Evolutionary conservation across 805 yeast genomes (phyloP), one percentile per base, ranked within the genome.

Genomic region (Yamadazyma paraphyllophila): DNA sequence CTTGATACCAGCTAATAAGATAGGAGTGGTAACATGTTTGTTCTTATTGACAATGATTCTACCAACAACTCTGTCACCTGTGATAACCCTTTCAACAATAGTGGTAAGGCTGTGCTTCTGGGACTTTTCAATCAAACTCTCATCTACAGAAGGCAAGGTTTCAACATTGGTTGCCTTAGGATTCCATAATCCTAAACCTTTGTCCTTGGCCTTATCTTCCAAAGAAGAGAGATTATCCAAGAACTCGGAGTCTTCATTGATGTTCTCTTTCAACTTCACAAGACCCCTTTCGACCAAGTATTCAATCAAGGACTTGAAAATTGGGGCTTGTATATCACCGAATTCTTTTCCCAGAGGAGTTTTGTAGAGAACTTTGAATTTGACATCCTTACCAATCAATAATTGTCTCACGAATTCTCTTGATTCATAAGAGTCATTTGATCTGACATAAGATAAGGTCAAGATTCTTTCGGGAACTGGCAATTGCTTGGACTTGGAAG

Each of bases 21-120:
- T 76, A 9, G 84, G 82, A 25, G 81, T 69, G 25, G 78, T 74
- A 35, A 74, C 77, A 48, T 86, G 94, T 34, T 64, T 63, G n/a
- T 65, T 63, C 39, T 71, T 65, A 47, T 68, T 70, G 26, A 79
- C 65, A 44, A 81, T 52, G 10, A 81, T 61, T 34, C 95, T 77
- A 10, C 80, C 77, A 32, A 83, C 67, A n/a, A 88, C 63, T 39
- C 96, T 70, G 65, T 88, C 96, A 40, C 96, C 96, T 50, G 83
- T 70, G 48, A 87, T 73, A 27, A 84, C 94, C 56, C 77, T 81
- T 64, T 88, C 96, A 20, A 88, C 83, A 46, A 88, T 76, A 27
- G 87, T 74, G 13, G 73, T 64, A 40, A 78, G 62, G 20, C 82
- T 79, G n/a, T 62, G 45, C 12, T 56, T 53, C 43, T 58, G 59